phyloP scores from a whole-genome alignment of 1,284 basidiomycete species.

The Retiboletus fuscus region DNA sequence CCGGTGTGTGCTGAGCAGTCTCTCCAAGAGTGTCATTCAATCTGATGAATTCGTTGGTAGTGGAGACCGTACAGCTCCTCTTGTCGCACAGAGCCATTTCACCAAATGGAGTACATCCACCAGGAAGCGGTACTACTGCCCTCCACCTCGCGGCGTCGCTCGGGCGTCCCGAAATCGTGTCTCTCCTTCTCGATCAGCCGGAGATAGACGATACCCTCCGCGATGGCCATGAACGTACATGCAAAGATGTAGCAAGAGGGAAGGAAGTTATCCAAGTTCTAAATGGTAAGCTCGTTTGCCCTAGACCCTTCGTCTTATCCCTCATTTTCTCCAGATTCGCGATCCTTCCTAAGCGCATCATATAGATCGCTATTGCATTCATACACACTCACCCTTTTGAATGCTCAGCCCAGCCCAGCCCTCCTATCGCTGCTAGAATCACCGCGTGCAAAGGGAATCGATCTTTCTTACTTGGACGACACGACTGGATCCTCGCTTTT shows the following conservation, averaged over 20 bases:
- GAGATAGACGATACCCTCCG: conserved; percentile 84
- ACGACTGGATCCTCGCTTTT: conserved; percentile 83
- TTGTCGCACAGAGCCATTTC: conserved; percentile 81
- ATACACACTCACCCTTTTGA: conserved; percentile 72
- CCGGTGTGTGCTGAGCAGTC: conserved; percentile 62
- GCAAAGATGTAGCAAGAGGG: conserved; percentile 80
- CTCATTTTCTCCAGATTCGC: conserved; percentile 71
- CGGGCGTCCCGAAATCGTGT: conserved; percentile 83
- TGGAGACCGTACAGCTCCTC: conserved; percentile 64
- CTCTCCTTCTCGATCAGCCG: conserved; percentile 80
- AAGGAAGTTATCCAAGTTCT: conserved; percentile 81
- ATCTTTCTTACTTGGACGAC: conserved; percentile 81
- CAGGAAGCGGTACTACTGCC: conserved; percentile 81
- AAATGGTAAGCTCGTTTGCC: conserved; percentile 59
- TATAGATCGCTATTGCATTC: conserved; percentile 80
- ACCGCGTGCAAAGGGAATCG: conserved; percentile 68
- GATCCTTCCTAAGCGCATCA: conserved; percentile 80
- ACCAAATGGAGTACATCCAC: conserved; percentile 78
- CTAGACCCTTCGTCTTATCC: conserved; percentile 7
- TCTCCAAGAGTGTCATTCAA: conserved; percentile 1
- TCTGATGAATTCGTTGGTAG: conserved; percentile 31
- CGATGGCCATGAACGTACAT: conserved; percentile 78
- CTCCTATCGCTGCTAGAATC: conserved; percentile 71
- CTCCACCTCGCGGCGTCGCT: conserved; percentile 90
- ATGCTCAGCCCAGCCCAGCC: conserved; percentile 59